These are phyloP conservation scores for Microsporum ferrugineum DNA, from an alignment of 2,329 filamentous ascomycete genomes.

Conservation along the genomic window DNA sequence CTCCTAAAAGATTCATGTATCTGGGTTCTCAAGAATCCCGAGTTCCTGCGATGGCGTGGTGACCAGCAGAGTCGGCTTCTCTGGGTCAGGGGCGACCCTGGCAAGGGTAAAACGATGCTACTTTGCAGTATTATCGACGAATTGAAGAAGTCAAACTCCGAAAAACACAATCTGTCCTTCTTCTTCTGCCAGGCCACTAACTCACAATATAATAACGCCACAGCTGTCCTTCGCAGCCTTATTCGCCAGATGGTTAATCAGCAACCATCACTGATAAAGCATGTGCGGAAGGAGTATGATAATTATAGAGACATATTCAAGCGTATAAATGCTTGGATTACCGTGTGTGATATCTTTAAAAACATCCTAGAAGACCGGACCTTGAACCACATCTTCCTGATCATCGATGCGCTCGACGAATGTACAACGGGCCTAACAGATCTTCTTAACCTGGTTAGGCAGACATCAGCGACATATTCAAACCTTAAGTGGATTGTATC, in stretches of 20 bases:
- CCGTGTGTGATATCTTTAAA: slow-evolving; percentile 30
- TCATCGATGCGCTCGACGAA: slow-evolving; percentile 42
- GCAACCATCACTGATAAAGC: slow-evolving; percentile 23
- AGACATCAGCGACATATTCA: slow-evolving; percentile 13
- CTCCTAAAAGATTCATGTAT: neutral
- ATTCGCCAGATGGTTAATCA: slow-evolving; percentile 31
- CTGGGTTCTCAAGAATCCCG: neutral
- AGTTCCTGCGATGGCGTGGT: neutral
- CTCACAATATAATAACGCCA: slow-evolving; percentile 28
- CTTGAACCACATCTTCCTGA: slow-evolving; percentile 22
- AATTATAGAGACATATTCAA: slow-evolving; percentile 25
- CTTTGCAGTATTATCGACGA: slow-evolving; percentile 24
- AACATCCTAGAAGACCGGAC: slow-evolving; percentile 30
- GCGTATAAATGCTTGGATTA: slow-evolving; percentile 28
- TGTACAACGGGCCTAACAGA: slow-evolving; percentile 21
- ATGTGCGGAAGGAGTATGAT: slow-evolving; percentile 18
- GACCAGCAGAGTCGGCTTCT: slow-evolving; percentile 13
- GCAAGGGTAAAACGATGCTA: slow-evolving; percentile 34
- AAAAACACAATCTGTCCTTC: slow-evolving; percentile 11
- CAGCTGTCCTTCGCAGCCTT: slow-evolving; percentile 34
- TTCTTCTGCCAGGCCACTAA: slow-evolving; percentile 37
- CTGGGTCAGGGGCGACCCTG: slow-evolving; percentile 30
- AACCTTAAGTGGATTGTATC: slow-evolving; percentile 35
- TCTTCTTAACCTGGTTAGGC: slow-evolving; percentile 30
- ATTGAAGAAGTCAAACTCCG: slow-evolving; percentile 6